Base-by-base conservation (phyloP, 2,329 filamentous ascomycete genomes). In the Fusarium kyushuense region DNA sequence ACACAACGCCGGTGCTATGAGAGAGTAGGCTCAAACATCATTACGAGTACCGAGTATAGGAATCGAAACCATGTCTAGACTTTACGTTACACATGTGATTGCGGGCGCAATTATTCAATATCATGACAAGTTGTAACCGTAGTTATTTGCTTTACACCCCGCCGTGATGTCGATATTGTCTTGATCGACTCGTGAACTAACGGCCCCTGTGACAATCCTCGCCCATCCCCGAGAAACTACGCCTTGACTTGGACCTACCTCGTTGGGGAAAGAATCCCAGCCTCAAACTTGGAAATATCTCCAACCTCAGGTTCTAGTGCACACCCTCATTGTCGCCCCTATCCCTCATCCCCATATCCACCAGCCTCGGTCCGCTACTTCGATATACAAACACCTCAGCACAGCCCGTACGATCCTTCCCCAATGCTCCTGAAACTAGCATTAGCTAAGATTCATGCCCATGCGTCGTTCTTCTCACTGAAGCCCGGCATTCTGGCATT, bases 361-460 rank as follows among this genome's bases (percentile, higher is more conserved):
- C 49, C 45, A 63, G 36, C 47, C 47, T 46, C 47, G 42, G 35
- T 36, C 51, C 52, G 29, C 23, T 51, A 41, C 35, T 29, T 35
- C 35, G 10, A 43, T 45, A 36, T 36, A 46, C 36, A 40, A 42
- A 54, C 38, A 58, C 25, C 48, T 36, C 23, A 33, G 21, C 29
- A 40, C 25, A 41, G 10, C 30, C 19, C 43, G 7, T 35, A 46
- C 40, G 14, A 47, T 32, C n/a, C 32, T 27, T 12, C 51, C 27
- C 25, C 36, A 38, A 40, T 33, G 25, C 30, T 58, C 64, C 48
- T 67, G 64, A 67, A 67, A 67, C 64, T 32, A 45, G 49, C 54
- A 65, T 61, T 60, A 53, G 40, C 41, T 49, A 41, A 46, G 14
- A n/a, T 19, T 46, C 32, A 19, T 27, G 47, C 36, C 53, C 52